These are phyloP conservation scores for Astragalus glycyphyllos DNA, from an alignment of 306 rosid species.

Conservation along the genomic window DNA sequence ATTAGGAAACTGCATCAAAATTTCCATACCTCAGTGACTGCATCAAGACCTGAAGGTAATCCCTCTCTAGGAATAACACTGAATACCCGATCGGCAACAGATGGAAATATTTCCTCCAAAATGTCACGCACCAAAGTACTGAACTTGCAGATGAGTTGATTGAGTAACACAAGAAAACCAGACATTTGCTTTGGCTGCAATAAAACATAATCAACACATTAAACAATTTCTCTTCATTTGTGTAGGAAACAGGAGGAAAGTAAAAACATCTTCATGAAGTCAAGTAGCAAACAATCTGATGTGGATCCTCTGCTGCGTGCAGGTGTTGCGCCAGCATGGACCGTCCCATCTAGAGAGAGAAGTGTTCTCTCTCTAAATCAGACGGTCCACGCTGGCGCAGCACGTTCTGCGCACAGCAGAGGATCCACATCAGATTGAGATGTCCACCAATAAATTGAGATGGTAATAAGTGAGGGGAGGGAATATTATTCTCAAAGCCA, in stretches of 20 bases:
- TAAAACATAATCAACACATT: constrained; percentile 38
- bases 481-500: constrained; percentile 4
- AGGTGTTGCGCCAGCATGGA: too few species aligned
- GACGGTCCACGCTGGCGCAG: too few species aligned
- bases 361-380: too few species aligned
- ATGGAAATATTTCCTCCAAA: constrained; percentile 86
- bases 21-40: constrained; percentile 80
- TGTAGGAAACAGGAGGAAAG: not conserved
- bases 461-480: not conserved
- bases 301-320: too few species aligned
- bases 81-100: constrained; percentile 74
- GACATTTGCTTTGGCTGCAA: constrained; percentile 92
- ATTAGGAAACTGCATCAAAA: constrained; percentile 12
- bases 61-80: constrained; percentile 75
- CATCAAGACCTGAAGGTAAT: constrained; percentile 82
- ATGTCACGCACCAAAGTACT: constrained; percentile 67
- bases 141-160: constrained; percentile 97
- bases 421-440: too few species aligned
- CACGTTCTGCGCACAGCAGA: too few species aligned
- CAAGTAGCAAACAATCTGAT: constrained; percentile 15
- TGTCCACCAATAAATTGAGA: constrained; percentile 10
- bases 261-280: constrained; percentile 24
- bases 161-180: constrained; percentile 77
- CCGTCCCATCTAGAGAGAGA: too few species aligned
- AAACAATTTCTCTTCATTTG: constrained; percentile 21